Evolutionary conservation across 176 grass and related monocot genomes (phyloP), one percentile per base, ranked within the genome.

Genomic region (Ananas comosus): DNA sequence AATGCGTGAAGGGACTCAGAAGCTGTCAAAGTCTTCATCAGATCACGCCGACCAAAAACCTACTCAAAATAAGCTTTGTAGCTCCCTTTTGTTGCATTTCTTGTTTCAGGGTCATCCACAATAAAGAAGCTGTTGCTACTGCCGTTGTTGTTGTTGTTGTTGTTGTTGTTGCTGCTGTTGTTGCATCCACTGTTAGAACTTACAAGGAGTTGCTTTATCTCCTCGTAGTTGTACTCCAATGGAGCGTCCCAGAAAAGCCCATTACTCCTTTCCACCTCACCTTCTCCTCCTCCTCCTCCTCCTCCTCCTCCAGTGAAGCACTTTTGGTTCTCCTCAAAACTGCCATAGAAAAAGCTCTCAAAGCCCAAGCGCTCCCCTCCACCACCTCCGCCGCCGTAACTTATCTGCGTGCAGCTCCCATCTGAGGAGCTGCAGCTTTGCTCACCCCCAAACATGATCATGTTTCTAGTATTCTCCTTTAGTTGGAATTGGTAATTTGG

Each of bases 361-460:
- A 42, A 42, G 28, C n/a, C 49, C 50, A 57, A 42, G 33, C 81
- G 79, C 29, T 88, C 79, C 0, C 49, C 23, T 13, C 61, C 17
- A 18, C 50, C 27, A 28, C 3, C 67, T 63, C 81, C 83, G 28
- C 80, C 70, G 10, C 87, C 83, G 4, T 85, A 82, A 80, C 67
- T 83, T 29, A 90, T 56, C 50, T 81, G 68, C 51, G 69, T 80
- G 33, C 63, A 16, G 69, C 47, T 84, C 19, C 24, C 82, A 3
- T 88, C 86, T 13, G 73, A 85, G 0, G 85, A 85, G 73, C 75
- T 85, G 83, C 86, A 96, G 75, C 85, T 89, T 70, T 73, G 85
- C 73, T 86, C 92, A 11, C 68, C 79, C 12, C 88, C 83, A 28
- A 96, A 91, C 64, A 84, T 73, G 81, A 92, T 91, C 86, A 96